These are phyloP conservation scores for Xanthoconium separans DNA, from an alignment of 1,284 basidiomycete genomes.

Conservation along the genomic window DNA sequence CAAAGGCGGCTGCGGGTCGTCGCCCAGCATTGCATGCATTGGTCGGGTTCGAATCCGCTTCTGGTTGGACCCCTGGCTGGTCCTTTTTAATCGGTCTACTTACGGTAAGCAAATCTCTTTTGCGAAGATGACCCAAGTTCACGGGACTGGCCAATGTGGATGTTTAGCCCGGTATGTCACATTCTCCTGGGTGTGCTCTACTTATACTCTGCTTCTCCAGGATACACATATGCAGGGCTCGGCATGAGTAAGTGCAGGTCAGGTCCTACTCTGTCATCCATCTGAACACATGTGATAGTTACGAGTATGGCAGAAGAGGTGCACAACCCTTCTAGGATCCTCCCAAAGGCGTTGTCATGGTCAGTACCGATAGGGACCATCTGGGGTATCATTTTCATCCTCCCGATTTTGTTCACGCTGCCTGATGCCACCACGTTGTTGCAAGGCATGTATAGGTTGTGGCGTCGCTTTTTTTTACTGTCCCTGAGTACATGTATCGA, in stretches of 20 bases:
- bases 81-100: slow-evolving; percentile 56
- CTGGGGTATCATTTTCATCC: slow-evolving; percentile 59
- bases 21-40: slow-evolving; percentile 47
- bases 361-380: slow-evolving; percentile 64
- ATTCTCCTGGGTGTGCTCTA: not conserved
- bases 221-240: slow-evolving; percentile 50
- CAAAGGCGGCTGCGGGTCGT: slow-evolving; percentile 48
- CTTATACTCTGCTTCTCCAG: slow-evolving; percentile 24
- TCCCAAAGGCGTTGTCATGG: slow-evolving; percentile 58
- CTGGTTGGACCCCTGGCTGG: slow-evolving; percentile 59
- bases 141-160: not conserved
- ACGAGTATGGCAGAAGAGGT: slow-evolving; percentile 68
- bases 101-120: slow-evolving; percentile 38
- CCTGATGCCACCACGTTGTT: slow-evolving; percentile 56
- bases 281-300: slow-evolving; percentile 34
- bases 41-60: slow-evolving; percentile 48
- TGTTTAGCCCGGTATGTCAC: slow-evolving; percentile 37
- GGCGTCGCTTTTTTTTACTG: not conserved
- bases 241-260: slow-evolving; percentile 46
- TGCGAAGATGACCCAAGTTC: not conserved
- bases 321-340: slow-evolving; percentile 51
- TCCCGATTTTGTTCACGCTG: slow-evolving; percentile 69
- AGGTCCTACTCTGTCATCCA: not conserved
- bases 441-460: slow-evolving; percentile 31
- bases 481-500: slow-evolving; percentile 20